Evolutionary conservation across 1,284 basidiomycete genomes (phyloP).

Genomic region (Rhodotorula sp.): DNA sequence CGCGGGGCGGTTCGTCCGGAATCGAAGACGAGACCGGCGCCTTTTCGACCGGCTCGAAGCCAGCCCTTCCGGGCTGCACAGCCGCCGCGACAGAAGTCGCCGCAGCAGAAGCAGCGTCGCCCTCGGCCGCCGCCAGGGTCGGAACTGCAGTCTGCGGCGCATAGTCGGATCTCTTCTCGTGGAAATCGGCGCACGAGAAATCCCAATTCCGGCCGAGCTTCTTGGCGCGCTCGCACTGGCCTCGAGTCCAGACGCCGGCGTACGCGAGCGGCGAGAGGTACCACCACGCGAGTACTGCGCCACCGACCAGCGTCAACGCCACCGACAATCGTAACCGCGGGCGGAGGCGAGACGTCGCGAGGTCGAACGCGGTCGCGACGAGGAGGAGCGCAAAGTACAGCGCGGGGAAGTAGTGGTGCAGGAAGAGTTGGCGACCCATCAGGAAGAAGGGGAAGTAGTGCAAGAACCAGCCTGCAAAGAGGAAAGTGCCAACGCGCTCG

Average conservation of each 20-base stretch:
- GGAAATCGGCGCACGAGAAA: slow-evolving; percentile 72
- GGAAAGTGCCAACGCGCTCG: slow-evolving; percentile 83
- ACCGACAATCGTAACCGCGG: slow-evolving; percentile 76
- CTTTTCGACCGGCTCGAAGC: slow-evolving; percentile 23
- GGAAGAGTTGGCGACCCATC: slow-evolving; percentile 92
- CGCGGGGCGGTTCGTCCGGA: neutral
- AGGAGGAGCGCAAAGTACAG: slow-evolving; percentile 90
- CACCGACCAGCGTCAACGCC: slow-evolving; percentile 63
- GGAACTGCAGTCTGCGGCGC: neutral
- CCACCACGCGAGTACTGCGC: slow-evolving; percentile 73
- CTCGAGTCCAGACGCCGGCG: slow-evolving; percentile 80
- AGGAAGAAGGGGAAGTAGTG: slow-evolving; percentile 97
- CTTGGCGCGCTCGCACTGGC: slow-evolving; percentile 65
- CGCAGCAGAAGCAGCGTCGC: neutral
- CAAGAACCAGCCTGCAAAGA: slow-evolving; percentile 87
- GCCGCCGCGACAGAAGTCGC: slow-evolving; percentile 11
- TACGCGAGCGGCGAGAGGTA: slow-evolving; percentile 82
- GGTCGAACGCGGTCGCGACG: slow-evolving; percentile 75
- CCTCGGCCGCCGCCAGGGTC: neutral
- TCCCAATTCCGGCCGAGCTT: slow-evolving; percentile 93
- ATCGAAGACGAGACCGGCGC: slow-evolving; percentile 18
- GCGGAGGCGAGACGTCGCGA: slow-evolving; percentile 71
- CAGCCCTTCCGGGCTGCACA: slow-evolving; percentile 23
- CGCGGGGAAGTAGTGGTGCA: slow-evolving; percentile 95
- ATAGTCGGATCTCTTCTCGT: slow-evolving; percentile 20